phyloP scores from a whole-genome alignment of 768 basidiomycete genomes.

The Xerocomus potaroensis region DNA sequence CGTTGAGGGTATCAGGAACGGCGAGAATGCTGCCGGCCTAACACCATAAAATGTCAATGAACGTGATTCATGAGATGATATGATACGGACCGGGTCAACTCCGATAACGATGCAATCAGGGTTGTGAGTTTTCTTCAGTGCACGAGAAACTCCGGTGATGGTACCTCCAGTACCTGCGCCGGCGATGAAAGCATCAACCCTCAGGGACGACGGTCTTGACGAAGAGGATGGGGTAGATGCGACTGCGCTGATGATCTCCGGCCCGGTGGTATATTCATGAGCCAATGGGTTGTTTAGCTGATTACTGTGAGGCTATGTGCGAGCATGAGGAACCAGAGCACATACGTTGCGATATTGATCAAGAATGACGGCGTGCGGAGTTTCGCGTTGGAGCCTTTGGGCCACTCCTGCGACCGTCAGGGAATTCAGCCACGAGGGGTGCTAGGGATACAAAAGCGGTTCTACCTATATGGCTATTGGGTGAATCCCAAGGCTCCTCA shows the following conservation, averaged over 20 bases:
- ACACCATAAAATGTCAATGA: conserved; percentile 7
- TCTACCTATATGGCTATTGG: conserved; percentile 90
- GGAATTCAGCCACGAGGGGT: conserved; percentile 81
- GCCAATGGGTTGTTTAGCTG: conserved; percentile 84
- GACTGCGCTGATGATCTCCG: conserved; percentile 85
- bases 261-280: conserved; percentile 86
- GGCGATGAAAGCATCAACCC: conserved; percentile 78
- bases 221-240: conserved; percentile 58
- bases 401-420: conserved; percentile 87
- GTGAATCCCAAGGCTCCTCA: conserved; percentile 83
- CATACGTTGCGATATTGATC: conserved; percentile 85
- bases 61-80: neutral
- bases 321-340: neutral
- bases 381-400: conserved; percentile 65
- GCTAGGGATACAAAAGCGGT: conserved; percentile 28
- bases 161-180: conserved; percentile 96
- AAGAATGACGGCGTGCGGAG: conserved; percentile 82
- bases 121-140: conserved; percentile 78
- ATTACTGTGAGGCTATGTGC: neutral
- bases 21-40: conserved; percentile 90
- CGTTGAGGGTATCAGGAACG: conserved; percentile 60
- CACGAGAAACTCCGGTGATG: conserved; percentile 79
- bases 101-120: conserved; percentile 71
- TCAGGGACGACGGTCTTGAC: conserved; percentile 56
- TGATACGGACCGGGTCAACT: conserved; percentile 74